Conservation (phyloP, 129 eudicot species). For the Lactuca sativa region DNA sequence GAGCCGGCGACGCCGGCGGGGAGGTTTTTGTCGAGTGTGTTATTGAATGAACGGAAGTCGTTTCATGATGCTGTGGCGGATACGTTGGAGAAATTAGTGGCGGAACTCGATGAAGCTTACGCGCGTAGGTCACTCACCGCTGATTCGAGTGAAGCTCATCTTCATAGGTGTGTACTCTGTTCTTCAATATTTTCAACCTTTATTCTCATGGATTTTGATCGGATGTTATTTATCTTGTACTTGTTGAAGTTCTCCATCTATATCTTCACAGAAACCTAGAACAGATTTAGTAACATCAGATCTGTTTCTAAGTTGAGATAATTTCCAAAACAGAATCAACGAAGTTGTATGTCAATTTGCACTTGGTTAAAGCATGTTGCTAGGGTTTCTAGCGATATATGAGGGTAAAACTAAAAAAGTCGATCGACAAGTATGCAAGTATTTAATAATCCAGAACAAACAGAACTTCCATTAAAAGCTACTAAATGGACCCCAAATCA, state of each 20-base stretch:
- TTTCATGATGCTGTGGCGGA: conserved; percentile 62
- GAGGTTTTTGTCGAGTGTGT: conserved; percentile 47
- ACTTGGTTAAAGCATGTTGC: not conserved
- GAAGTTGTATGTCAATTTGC: not conserved
- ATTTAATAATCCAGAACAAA: not conserved
- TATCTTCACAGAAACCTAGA: conserved; percentile 9
- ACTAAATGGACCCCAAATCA: not conserved
- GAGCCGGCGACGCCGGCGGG: conserved; percentile 64
- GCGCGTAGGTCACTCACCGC: conserved; percentile 42
- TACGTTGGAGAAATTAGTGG: conserved; percentile 57
- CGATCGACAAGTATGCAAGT: not conserved
- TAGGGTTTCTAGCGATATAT: not conserved
- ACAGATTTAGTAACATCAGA: not conserved
- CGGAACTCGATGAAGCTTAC: conserved; percentile 49
- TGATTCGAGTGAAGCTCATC: conserved; percentile 64
- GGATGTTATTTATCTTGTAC: not conserved
- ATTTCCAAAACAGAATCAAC: not conserved
- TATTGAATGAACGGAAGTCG: conserved; percentile 56
- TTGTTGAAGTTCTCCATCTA: not conserved
- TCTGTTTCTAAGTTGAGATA: not conserved
- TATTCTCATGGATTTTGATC: conserved; percentile 10
- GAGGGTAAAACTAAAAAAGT: not conserved
- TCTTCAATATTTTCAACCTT: not conserved
- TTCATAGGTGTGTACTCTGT: conserved; percentile 54
- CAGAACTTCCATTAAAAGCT: not conserved